Conservation (phyloP, 2,329 filamentous ascomycete genomes). For the Verticillium zaregamsianum region DNA sequence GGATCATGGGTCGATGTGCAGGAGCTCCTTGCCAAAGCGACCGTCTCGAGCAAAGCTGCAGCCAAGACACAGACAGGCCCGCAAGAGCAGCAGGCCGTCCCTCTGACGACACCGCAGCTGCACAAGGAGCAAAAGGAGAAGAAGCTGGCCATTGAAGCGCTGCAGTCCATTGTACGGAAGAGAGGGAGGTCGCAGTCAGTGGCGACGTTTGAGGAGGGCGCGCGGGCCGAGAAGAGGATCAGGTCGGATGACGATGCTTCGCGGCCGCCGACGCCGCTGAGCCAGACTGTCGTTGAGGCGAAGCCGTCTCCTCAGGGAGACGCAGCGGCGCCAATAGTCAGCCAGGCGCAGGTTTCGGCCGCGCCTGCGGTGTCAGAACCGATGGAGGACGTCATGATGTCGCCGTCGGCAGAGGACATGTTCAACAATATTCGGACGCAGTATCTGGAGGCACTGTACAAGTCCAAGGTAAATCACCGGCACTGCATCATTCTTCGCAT, state of each 20-base stretch:
- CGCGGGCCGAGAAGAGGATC: slow-evolving; percentile 10
- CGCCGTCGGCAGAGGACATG: slow-evolving; percentile 45
- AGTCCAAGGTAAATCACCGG: slow-evolving; percentile 50
- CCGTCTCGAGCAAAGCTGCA: slow-evolving; percentile 33
- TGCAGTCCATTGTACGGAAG: slow-evolving; percentile 57
- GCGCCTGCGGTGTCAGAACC: slow-evolving; percentile 9
- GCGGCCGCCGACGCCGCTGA: slow-evolving; percentile 72
- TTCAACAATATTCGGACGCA: slow-evolving; percentile 55
- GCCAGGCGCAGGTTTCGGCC: slow-evolving; percentile 14
- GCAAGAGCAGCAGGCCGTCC: slow-evolving; percentile 13
- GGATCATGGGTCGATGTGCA: slow-evolving; percentile 61
- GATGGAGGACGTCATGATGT: slow-evolving; percentile 15
- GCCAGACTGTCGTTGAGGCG: background rate
- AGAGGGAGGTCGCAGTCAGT: slow-evolving; percentile 40
- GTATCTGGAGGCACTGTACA: slow-evolving; percentile 58
- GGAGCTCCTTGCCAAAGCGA: slow-evolving; percentile 46
- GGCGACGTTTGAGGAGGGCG: slow-evolving; percentile 26
- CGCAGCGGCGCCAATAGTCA: slow-evolving; percentile 6
- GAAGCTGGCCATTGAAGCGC: slow-evolving; percentile 56
- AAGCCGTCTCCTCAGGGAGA: slow-evolving; percentile 3
- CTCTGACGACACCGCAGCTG: slow-evolving; percentile 38
- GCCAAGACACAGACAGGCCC: background rate
- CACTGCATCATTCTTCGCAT: slow-evolving; percentile 17
- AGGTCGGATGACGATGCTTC: slow-evolving; percentile 31
- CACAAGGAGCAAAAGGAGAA: slow-evolving; percentile 51